Evolutionary conservation across 2,329 filamentous ascomycete genomes (phyloP), one percentile per base, ranked within the genome.

Genomic region (Diaporthe sp.): DNA sequence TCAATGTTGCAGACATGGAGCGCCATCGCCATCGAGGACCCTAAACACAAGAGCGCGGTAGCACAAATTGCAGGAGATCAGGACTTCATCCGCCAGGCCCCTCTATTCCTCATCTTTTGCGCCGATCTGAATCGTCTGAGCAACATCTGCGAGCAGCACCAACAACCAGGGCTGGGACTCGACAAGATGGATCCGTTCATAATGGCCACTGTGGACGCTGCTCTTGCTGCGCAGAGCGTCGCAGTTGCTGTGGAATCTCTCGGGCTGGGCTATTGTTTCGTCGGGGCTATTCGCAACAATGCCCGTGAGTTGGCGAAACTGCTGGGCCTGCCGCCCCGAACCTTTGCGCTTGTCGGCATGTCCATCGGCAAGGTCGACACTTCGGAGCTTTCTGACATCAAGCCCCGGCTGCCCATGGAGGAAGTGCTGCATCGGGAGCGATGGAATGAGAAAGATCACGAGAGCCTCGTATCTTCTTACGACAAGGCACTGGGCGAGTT

Each of bases 1-100:
- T 82, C 80, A 10, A 82, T 82, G 74, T 75, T 83, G 37, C 82
- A 83, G 70, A 80, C 80, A 0, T 83, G 81, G 80, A 81, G 80
- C 70, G 80, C 80, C 19, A 75, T 83, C 30, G 79, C 80, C 17
- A 70, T 82, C 17, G 44, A 77, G 39, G 78, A 81, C 50, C 65
- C 77, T 5, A 74, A 71, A n/a, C 78, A 77, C 44, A 82, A 82
- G 58, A 72, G 76, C 25, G 42, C 77, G 59, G 77, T 78, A 15
- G 81, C 82, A 1, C 39, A 66, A 1, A 75, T 83, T 4, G 78
- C 79, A 53, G 79, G 77, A 44, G 76, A 81, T 74, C 81, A 82
- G 75, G 78, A 77, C 30, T 82, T 82, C 75, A 81, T 82, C 59
- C 79, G 78, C 15, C 55, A 77, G 19, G 80, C 81, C 35, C 80